Evolutionary conservation across 106 monocot genomes (phyloP).

Genomic region (Dendrobium officinale): DNA sequence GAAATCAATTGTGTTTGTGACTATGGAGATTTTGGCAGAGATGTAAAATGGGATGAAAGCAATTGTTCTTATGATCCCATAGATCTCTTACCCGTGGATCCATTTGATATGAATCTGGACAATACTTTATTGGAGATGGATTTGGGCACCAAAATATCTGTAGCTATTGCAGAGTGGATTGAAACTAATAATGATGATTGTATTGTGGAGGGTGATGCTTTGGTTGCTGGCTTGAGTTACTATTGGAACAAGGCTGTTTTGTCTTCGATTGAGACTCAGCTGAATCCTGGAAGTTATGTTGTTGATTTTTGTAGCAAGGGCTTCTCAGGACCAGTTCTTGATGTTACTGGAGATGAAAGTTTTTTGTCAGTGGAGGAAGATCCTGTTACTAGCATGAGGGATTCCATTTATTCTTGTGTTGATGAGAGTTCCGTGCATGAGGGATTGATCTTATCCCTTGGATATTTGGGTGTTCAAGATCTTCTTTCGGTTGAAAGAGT

Average conservation of each 20-base stretch:
- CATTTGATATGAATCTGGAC: slow-evolving; percentile 55
- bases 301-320: neutral
- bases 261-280: slow-evolving; percentile 4
- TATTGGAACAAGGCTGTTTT: neutral
- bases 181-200: slow-evolving; percentile 2
- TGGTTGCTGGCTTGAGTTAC: neutral
- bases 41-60: slow-evolving; percentile 9
- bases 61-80: slow-evolving; percentile 12
- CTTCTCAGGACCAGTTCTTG: neutral
- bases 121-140: slow-evolving; percentile 15
- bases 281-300: neutral
- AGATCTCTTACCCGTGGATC: slow-evolving; percentile 51
- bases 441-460: slow-evolving; percentile 45
- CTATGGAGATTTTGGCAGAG: slow-evolving; percentile 8
- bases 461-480: slow-evolving; percentile 51
- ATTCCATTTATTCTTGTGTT: neutral
- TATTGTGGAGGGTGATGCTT: neutral
- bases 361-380: neutral
- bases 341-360: neutral
- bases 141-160: slow-evolving; percentile 14
- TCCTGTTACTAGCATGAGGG: neutral
- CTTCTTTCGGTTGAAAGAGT: slow-evolving; percentile 67
- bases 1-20: slow-evolving; percentile 8
- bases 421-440: slow-evolving; percentile 35
- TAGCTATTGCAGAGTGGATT: slow-evolving; percentile 43